phyloP scores from a whole-genome alignment of 2,329 filamentous ascomycete species.

The Diaporthe australafricana region DNA sequence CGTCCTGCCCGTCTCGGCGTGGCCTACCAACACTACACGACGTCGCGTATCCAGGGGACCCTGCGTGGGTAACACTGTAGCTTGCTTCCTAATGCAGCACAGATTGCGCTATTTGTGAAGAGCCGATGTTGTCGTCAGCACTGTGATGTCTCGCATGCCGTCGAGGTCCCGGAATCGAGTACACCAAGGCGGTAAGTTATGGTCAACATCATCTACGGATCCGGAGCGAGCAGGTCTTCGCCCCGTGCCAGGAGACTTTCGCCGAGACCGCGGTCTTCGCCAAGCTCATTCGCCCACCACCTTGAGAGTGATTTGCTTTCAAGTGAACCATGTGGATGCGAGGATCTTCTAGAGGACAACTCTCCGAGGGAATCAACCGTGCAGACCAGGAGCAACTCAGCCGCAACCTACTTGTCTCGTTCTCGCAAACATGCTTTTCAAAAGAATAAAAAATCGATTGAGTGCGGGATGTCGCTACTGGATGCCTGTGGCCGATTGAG shows the following conservation, averaged over 20 bases:
- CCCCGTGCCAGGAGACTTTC: no score
- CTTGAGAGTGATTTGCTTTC: not conserved
- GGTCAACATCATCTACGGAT: not conserved
- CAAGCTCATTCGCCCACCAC: not conserved
- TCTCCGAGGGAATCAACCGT: not conserved
- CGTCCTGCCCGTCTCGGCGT: not conserved
- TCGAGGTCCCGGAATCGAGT: not conserved
- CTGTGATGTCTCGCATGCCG: not conserved
- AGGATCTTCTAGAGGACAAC: accelerated
- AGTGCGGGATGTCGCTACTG: not conserved
- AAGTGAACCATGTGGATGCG: not conserved
- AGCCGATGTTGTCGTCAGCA: not conserved
- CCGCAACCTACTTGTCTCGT: not conserved
- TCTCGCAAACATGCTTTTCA: not conserved
- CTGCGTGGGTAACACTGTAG: not conserved
- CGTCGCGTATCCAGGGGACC: constrained; percentile 6
- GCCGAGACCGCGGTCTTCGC: not conserved
- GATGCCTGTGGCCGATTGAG: not conserved
- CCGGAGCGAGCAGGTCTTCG: not conserved
- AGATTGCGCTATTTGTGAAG: not conserved
- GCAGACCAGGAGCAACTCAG: not conserved
- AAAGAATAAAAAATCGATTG: not conserved
- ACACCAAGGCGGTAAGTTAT: not conserved
- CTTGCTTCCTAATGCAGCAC: not conserved
- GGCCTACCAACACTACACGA: not conserved